Base-by-base conservation (phyloP, 345 rosid genomes). In the Gossypium arboreum region DNA sequence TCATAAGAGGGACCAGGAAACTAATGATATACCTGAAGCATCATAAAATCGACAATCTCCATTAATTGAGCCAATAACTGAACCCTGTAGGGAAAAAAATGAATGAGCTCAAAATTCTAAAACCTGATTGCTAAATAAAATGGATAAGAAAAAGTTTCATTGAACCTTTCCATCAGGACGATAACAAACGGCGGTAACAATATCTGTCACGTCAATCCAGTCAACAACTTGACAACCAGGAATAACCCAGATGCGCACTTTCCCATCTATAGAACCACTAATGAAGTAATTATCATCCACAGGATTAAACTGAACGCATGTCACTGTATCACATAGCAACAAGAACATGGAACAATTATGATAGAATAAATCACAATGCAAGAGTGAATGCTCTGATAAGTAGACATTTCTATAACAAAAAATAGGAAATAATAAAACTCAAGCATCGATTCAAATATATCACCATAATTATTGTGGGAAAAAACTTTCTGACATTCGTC, bases 211-310 rank as follows among this genome's bases (percentile, higher is more conserved):
- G 50, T 84, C 85, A 48, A 67, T 86, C 85, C 85, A 86, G 68
- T 79, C 87, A 80, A 84, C 83, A 75, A 86, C 87, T 71, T 73
- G 80, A 68, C 85, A 75, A 73, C 74, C 78, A 61, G 78, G 44
- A 77, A 80, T 58, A 63, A 54, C 76, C 85, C 83, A 82, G 63
- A 83, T 77, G 50, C 85, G 83, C 24, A 83, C 78, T 76, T 88
- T 88, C 61, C 92, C 88, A 60, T 88, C 92, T 60, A 88, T 79
- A 29, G 92, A 88, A 59, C 92, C 90, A 68, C 90, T 88, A 43
- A 86, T 72, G 82, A 86, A 86, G 81, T 74, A 79, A 61, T 85
- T 74, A 76, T 81, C 92, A 80, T 88, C 82, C 71, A 66, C 78
- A 10, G 92, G 88, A 69, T 86, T 86, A 75, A 88, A 88, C 58